Base-by-base conservation (phyloP, 1,284 basidiomycete genomes). In the Ustilago trichophora region DNA sequence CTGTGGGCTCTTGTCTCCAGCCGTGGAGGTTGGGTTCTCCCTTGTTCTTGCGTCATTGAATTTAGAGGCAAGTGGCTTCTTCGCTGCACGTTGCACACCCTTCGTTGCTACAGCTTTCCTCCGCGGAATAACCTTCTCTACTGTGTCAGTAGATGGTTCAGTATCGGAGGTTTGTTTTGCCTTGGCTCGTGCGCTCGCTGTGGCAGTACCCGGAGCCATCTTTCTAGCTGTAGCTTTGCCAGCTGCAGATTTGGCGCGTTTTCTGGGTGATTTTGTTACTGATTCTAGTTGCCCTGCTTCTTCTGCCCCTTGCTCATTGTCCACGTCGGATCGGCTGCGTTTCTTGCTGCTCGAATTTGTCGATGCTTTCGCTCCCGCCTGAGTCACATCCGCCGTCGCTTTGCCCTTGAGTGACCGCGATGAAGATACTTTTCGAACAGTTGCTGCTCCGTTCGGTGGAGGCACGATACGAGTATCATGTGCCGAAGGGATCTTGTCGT, bases 401-500 rank as follows among this genome's bases (percentile, higher is more conserved):
- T 44, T 49, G 21, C 45, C 18, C 44, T 56, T 57, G 12, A 57
- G 49, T 24, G 60, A 49, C 16, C 60, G 38, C 16, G 41, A 32
- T 12, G 54, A 57, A 3, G 60, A 35, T 5, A 22, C 36, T 25
- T 56, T 64, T 24, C 53, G 53, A 19, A 64, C 18, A 3, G 18
- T 16, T 0, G 31, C 40, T 6, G 27, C 16, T 25, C 12, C 40
- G 21, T 26, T 45, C 2, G 53, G 60, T 18, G 60, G 53, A 32
- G 53, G 53, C 13, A 64, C 60, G 5, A 57, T 53, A 4, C 60
- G 48, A 16, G 40, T 34, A 15, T 64, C 53, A 6, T 53, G 19
- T 15, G 60, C 53, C 3, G 45, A 44, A 25, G 35, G 18, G 4
- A 56, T 45, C 11, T 18, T 48, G 9, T 56, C 49, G n/a, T 52